phyloP scores from a whole-genome alignment of 2,329 filamentous ascomycete species.

The Claviceps fusiformis region DNA sequence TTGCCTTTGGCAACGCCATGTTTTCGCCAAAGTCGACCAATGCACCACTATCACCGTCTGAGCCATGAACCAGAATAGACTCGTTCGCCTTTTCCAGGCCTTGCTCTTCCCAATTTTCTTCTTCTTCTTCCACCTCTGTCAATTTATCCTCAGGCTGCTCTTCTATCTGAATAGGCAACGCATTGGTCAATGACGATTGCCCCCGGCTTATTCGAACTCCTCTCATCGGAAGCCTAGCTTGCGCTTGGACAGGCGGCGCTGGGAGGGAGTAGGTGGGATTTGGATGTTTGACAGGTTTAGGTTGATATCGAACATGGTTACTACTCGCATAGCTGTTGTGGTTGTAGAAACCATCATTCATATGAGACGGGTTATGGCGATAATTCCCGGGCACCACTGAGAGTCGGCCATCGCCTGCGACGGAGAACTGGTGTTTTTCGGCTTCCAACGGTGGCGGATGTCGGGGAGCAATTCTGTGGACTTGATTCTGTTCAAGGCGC shows the following conservation, averaged over 20 bases:
- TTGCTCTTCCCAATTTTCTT: slow-evolving; percentile 11
- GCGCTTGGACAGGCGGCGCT: slow-evolving; percentile 8
- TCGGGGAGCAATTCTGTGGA: neutral
- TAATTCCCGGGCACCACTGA: slow-evolving; percentile 17
- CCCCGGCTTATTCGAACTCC: slow-evolving; percentile 9
- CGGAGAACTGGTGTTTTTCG: slow-evolving; percentile 3
- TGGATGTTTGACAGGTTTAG: slow-evolving; percentile 9
- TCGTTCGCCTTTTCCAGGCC: slow-evolving; percentile 9
- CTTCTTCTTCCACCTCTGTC: slow-evolving; percentile 8
- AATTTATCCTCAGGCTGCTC: neutral
- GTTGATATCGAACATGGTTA: slow-evolving; percentile 8
- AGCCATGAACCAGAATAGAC: slow-evolving; percentile 8
- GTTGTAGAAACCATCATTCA: slow-evolving; percentile 22
- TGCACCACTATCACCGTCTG: slow-evolving; percentile 14
- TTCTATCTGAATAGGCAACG: slow-evolving; percentile 1
- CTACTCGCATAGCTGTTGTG: slow-evolving; percentile 9
- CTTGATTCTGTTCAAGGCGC: neutral
- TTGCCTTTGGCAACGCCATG: slow-evolving; percentile 12
- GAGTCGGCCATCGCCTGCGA: slow-evolving; percentile 10
- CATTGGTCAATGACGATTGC: neutral
- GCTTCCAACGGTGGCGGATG: neutral
- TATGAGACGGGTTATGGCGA: slow-evolving; percentile 13
- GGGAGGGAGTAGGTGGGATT: slow-evolving; percentile 10
- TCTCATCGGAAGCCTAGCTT: slow-evolving; percentile 26
- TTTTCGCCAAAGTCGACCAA: slow-evolving; percentile 11